phyloP scores from a whole-genome alignment of 768 basidiomycete species.

The Rossbeevera mucosa region DNA sequence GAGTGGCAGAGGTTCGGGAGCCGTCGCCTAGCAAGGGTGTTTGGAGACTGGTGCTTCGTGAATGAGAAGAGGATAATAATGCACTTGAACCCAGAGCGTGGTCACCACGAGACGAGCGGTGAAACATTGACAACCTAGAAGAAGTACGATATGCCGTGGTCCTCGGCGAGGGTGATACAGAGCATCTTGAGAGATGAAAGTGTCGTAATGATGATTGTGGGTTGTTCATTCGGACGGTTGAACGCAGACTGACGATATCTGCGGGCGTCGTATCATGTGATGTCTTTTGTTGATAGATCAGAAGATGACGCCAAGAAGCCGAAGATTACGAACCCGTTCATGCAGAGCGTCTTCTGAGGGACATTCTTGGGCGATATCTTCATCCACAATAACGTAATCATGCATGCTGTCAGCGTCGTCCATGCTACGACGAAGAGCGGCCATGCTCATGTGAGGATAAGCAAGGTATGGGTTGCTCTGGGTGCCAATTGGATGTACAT shows the following conservation, averaged over 20 bases:
- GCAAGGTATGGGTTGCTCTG: slow-evolving; percentile 39
- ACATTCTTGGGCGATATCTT: slow-evolving; percentile 26
- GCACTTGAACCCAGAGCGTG: slow-evolving; percentile 26
- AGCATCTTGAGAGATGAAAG: slow-evolving; percentile 40
- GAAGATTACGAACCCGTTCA: slow-evolving; percentile 26
- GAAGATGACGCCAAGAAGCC: slow-evolving; percentile 18
- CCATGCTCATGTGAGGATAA: slow-evolving; percentile 34
- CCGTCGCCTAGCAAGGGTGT: slow-evolving; percentile 31
- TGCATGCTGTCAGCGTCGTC: slow-evolving; percentile 35
- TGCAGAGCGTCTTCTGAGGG: slow-evolving; percentile 12
- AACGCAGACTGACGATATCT: slow-evolving; percentile 28
- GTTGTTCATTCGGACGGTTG: slow-evolving; percentile 31
- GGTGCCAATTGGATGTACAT: slow-evolving; percentile 27
- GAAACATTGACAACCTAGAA: slow-evolving; percentile 44
- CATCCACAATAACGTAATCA: slow-evolving; percentile 41
- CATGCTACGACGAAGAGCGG: slow-evolving; percentile 23
- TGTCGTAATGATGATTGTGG: slow-evolving; percentile 39
- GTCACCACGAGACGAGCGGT: slow-evolving; percentile 28
- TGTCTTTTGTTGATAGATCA: slow-evolving; percentile 20
- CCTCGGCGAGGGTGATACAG: slow-evolving; percentile 38
- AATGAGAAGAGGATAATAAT: slow-evolving; percentile 39
- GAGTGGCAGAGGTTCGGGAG: slow-evolving; percentile 4
- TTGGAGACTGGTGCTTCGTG: slow-evolving; percentile 47
- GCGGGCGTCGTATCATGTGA: slow-evolving; percentile 19
- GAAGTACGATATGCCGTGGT: slow-evolving; percentile 32